Conservation (phyloP, 1,284 basidiomycete species). For the Papiliotrema terrestris region DNA sequence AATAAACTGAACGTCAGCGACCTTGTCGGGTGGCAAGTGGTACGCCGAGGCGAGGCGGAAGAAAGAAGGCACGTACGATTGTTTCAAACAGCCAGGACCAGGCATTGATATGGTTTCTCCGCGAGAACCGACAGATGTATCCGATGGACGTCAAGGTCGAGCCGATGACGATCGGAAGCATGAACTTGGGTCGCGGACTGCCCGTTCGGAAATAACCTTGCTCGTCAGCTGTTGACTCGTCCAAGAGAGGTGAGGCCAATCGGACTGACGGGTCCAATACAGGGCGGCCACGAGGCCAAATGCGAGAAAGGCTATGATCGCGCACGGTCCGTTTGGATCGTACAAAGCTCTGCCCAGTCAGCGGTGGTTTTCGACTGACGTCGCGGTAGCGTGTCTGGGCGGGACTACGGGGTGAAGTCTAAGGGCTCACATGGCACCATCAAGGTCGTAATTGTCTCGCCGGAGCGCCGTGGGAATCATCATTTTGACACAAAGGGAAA, state of each 20-base stretch:
- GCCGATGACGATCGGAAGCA: constrained; percentile 11
- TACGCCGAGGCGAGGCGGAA: background rate
- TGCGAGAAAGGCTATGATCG: constrained; percentile 14
- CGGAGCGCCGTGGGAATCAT: too few relatives aligned
- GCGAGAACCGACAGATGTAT: constrained; percentile 14
- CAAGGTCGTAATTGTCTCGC: background rate
- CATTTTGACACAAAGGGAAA: too few relatives aligned
- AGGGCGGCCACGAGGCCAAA: constrained; percentile 9
- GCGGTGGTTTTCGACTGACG: background rate
- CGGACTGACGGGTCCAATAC: constrained; percentile 18
- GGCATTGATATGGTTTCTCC: constrained; percentile 15
- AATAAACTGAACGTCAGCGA: constrained; percentile 16
- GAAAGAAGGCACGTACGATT: constrained; percentile 8
- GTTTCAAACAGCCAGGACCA: constrained; percentile 26
- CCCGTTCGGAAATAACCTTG: constrained; percentile 14
- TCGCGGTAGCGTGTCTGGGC: too few relatives aligned
- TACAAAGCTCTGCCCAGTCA: constrained; percentile 12
- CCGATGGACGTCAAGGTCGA: constrained; percentile 18
- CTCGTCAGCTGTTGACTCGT: too few relatives aligned
- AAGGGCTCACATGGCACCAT: constrained; percentile 4
- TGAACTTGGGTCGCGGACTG: constrained; percentile 11
- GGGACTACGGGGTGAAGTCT: too few relatives aligned
- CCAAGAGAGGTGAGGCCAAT: background rate
- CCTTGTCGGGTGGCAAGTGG: background rate
- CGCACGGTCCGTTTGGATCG: constrained; percentile 17